Conservation (phyloP, 2,329 filamentous ascomycete species). For the Fonsecaea pedrosoi region DNA sequence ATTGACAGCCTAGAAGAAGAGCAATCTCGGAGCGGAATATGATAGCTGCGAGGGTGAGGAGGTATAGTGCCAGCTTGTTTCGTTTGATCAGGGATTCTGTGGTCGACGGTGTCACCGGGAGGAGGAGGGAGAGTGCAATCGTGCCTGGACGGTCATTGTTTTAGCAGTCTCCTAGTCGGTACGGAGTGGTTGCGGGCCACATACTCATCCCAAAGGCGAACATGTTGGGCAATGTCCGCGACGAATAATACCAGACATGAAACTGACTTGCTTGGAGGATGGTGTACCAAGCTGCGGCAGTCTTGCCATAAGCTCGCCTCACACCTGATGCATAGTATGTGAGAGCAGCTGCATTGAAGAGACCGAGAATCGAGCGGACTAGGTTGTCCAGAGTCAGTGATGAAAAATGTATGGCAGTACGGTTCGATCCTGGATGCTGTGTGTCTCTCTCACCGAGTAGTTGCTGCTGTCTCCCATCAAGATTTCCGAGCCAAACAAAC, state of each 20-base stretch:
- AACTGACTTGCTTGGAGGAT: slow-evolving; percentile 84
- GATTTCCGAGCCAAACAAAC: slow-evolving; percentile 59
- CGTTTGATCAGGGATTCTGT: slow-evolving; percentile 49
- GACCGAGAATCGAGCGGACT: slow-evolving; percentile 79
- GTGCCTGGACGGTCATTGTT: slow-evolving; percentile 43
- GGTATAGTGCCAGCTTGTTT: slow-evolving; percentile 70
- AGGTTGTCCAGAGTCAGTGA: neutral
- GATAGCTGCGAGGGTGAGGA: slow-evolving; percentile 79
- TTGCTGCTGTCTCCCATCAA: slow-evolving; percentile 62
- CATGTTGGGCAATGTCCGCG: slow-evolving; percentile 92
- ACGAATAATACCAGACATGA: slow-evolving; percentile 90
- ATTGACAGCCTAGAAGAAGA: slow-evolving; percentile 74
- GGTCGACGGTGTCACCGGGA: slow-evolving; percentile 51
- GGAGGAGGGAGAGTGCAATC: slow-evolving; percentile 54
- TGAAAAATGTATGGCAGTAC: neutral
- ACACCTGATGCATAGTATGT: slow-evolving; percentile 70
- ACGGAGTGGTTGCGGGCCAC: slow-evolving; percentile 57
- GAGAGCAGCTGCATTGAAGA: slow-evolving; percentile 74
- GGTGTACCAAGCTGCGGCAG: slow-evolving; percentile 78
- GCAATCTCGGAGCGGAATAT: slow-evolving; percentile 91
- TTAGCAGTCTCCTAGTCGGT: neutral
- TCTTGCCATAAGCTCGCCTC: slow-evolving; percentile 69
- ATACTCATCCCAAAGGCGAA: slow-evolving; percentile 87
- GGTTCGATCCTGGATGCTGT: neutral
- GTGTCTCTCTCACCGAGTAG: slow-evolving; percentile 55